Evolutionary conservation across 305 asterid species (phyloP).

Genomic region (Fraxinus sp.): DNA sequence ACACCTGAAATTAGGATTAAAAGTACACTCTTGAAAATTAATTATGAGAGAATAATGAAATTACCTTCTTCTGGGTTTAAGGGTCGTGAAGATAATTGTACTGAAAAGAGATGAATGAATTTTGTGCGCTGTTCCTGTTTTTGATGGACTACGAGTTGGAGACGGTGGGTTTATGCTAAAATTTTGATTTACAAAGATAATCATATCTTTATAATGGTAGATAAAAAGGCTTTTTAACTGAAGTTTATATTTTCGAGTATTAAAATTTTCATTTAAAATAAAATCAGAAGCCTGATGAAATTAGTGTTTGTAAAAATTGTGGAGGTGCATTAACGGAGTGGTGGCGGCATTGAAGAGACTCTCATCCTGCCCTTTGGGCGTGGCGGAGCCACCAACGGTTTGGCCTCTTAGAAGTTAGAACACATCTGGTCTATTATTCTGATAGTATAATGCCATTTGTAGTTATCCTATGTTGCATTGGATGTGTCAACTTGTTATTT

Average conservation of each 20-base stretch:
- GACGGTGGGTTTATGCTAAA: conserved; percentile 14
- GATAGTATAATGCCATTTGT: no score
- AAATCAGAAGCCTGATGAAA: no score
- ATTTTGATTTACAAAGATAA: conserved; percentile 21
- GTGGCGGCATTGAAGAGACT: neutral
- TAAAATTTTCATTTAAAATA: no score
- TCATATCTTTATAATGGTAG: conserved; percentile 21
- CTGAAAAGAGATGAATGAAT: neutral
- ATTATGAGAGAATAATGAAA: neutral
- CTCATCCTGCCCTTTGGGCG: neutral
- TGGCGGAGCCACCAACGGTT: neutral
- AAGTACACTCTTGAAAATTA: neutral
- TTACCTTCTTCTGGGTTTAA: conserved; percentile 53
- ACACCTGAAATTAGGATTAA: conserved; percentile 44
- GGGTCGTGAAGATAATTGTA: conserved; percentile 20
- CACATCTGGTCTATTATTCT: no score
- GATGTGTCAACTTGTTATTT: no score
- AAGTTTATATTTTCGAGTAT: neutral
- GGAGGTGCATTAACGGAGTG: neutral
- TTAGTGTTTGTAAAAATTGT: neutral
- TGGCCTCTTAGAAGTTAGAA: neutral
- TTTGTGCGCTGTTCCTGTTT: neutral
- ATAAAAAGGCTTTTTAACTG: neutral
- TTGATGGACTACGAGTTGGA: conserved; percentile 25
- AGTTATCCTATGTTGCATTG: no score